Evolutionary conservation across 306 rosid species (phyloP), one percentile per base, ranked within the genome.

Genomic region (Pyrus betulifolia): DNA sequence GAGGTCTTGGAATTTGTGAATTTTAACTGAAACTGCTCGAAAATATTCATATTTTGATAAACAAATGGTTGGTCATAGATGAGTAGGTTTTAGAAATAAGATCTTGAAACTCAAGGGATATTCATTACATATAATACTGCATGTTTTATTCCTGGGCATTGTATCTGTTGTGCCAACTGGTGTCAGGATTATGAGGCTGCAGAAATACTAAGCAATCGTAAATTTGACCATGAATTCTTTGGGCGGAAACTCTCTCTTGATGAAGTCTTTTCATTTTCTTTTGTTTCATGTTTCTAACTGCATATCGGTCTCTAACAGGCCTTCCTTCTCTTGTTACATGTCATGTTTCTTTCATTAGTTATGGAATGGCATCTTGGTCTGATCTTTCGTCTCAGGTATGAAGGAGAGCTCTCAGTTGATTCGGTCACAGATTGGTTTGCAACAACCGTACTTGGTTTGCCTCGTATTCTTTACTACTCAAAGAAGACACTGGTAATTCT

Each of bases 341-440:
- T 75, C 71, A 71, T 77, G 21, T 67, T 46, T 80, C 25, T 80
- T 55, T 44, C 65, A 11, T 49, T 49, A 59, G 46, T 25, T 59
- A 69, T 49, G 19, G 54, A 57, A 59, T 61, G 42, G 23, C 22
- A 30, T 58, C 40, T 51, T 19, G 28, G 2, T 46, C 44, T 60
- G 70, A 45, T 69, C 30, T 44, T 49, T 71, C 52, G 46, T 84
- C 75, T 52, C 75, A 94, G 98, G 95, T 94, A 81, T 67, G 84
- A 83, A 35, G 96, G 91, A n/a, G 86, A 82, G 79, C 90, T 82
- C 72, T 81, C 92, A 0, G 80, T 83, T 69, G 97, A 94, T 79
- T 85, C 82, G 46, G 83, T 92, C 78, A 90, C 92, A 70, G 91
- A 94, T 86, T 94, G 98, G 97, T 89, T 94, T 90, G 87, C 93